These are phyloP conservation scores for Linnemannia zychae DNA, from an alignment of 192 early-diverging fungal species.

Conservation along the genomic window DNA sequence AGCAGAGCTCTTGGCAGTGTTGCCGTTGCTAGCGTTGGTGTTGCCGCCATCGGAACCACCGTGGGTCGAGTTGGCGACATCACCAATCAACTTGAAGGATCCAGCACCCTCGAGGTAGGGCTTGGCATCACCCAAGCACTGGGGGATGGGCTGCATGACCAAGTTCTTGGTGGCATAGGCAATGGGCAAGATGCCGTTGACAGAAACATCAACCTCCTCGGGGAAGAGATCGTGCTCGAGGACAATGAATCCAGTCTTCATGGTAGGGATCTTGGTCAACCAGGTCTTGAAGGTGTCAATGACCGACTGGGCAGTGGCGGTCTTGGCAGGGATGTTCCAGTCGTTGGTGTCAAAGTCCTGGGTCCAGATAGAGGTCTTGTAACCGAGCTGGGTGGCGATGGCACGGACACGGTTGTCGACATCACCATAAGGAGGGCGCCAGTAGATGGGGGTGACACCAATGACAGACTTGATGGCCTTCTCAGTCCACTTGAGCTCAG, in stretches of 20 bases:
- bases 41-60: neutral
- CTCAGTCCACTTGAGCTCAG: slow-evolving; percentile 78
- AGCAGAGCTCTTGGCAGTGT: slow-evolving; percentile 4
- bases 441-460: slow-evolving; percentile 65
- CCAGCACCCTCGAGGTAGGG: slow-evolving; percentile 56
- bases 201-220: slow-evolving; percentile 63
- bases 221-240: slow-evolving; percentile 68
- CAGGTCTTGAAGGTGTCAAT: slow-evolving; percentile 58
- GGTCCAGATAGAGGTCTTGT: slow-evolving; percentile 68
- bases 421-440: slow-evolving; percentile 65
- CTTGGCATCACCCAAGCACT: slow-evolving; percentile 55
- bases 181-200: slow-evolving; percentile 44
- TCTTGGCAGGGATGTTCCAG: slow-evolving; percentile 49
- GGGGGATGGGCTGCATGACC: slow-evolving; percentile 52
- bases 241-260: slow-evolving; percentile 61
- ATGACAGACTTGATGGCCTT: slow-evolving; percentile 65
- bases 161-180: slow-evolving; percentile 42
- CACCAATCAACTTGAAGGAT: slow-evolving; percentile 19
- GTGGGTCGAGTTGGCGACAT: neutral
- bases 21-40: neutral
- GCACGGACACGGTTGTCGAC: slow-evolving; percentile 66
- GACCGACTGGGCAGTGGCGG: slow-evolving; percentile 36
- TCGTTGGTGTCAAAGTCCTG: slow-evolving; percentile 67
- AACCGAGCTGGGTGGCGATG: slow-evolving; percentile 64
- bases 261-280: slow-evolving; percentile 57